These are phyloP conservation scores for Aspergillus sclerotioniger DNA, from an alignment of 495 filamentous ascomycete genomes.

Conservation along the genomic window DNA sequence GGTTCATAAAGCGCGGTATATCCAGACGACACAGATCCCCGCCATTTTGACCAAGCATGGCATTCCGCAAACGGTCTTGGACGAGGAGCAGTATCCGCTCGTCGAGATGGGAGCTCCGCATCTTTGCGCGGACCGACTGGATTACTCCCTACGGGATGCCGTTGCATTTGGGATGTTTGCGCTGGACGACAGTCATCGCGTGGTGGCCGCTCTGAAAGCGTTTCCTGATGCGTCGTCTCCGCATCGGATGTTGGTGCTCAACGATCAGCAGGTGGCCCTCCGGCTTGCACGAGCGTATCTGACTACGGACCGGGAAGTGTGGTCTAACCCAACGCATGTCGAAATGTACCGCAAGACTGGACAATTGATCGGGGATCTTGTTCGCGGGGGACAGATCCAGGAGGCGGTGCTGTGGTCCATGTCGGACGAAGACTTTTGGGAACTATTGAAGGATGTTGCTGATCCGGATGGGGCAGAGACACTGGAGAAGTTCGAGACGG, in stretches of 20 bases:
- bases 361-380: conserved; percentile 31
- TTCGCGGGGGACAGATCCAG: conserved; percentile 17
- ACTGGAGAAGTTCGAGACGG: conserved; percentile 32
- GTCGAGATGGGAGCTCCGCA: conserved; percentile 42
- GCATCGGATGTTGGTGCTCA: conserved; percentile 35
- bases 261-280: conserved; percentile 29
- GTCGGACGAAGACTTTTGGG: conserved; percentile 41
- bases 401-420: conserved; percentile 34
- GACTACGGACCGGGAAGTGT: conserved; percentile 34
- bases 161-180: conserved; percentile 33
- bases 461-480: conserved; percentile 23
- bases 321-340: conserved; percentile 34
- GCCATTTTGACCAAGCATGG: conserved; percentile 34
- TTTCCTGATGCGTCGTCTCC: conserved; percentile 26
- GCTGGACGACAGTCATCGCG: conserved; percentile 22
- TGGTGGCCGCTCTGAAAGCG: conserved; percentile 29
- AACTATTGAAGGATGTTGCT: conserved; percentile 25
- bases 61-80: conserved; percentile 26
- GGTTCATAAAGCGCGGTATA: conserved; percentile 40
- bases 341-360: conserved; percentile 34
- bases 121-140: conserved; percentile 43
- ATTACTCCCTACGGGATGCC: conserved; percentile 42
- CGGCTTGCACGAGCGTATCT: conserved; percentile 33
- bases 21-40: conserved; percentile 34
- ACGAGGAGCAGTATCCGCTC: conserved; percentile 40